Percentiles rank a stretch among this genome's conserved stretches.
These are phyloP conservation scores for Pseudogymnoascus sp. DNA, from an alignment of 2,329 filamentous ascomycete genomes.

Conservation along the genomic window DNA sequence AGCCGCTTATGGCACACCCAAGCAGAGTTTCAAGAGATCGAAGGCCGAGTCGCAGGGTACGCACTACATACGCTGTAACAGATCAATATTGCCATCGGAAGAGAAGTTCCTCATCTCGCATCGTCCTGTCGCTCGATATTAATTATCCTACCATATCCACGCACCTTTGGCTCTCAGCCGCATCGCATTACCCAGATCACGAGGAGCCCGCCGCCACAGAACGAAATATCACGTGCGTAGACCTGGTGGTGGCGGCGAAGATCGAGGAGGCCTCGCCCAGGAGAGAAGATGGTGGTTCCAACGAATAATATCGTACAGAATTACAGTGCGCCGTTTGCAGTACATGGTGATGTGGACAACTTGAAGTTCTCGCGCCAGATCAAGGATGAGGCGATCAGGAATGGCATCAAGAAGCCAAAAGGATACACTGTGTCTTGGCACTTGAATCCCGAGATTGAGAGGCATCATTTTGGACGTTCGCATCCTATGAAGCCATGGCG, in stretches of 20 bases:
- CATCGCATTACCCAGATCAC: neutral
- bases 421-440: constrained; percentile 93
- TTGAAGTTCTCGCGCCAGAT: constrained; percentile 21
- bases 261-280: constrained; percentile 2
- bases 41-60: neutral
- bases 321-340: constrained; percentile 24
- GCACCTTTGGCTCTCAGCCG: neutral
- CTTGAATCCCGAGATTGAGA: constrained; percentile 89
- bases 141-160: neutral
- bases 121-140: neutral
- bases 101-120: neutral
- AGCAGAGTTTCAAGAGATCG: constrained; percentile 3
- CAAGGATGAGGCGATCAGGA: constrained; percentile 34
- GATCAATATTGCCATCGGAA: neutral
- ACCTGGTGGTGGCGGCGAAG: neutral
- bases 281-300: constrained; percentile 23
- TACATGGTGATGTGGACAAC: constrained; percentile 25
- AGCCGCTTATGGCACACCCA: constrained; percentile 2
- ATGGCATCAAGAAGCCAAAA: constrained; percentile 70
- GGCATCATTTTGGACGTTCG: constrained; percentile 91
- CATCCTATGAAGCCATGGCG: constrained; percentile 99
- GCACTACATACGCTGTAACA: neutral
- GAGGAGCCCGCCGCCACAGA: neutral
- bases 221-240: constrained; percentile 4
- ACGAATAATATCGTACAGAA: constrained; percentile 27